phyloP scores from a whole-genome alignment of 768 basidiomycete genomes.

The Suillus decipiens region DNA sequence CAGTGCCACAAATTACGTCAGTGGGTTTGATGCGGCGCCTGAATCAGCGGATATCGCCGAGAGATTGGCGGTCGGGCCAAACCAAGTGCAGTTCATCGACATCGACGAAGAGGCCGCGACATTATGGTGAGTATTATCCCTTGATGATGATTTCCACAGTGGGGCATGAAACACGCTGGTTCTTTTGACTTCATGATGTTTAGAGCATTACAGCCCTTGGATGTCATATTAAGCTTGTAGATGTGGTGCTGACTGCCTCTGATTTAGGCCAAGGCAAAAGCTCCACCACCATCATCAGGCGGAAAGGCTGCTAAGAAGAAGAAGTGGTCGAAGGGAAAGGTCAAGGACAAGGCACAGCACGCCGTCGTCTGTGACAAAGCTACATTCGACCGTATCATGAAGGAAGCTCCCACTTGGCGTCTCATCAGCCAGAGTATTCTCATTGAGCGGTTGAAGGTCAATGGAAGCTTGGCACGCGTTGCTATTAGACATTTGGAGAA shows the following conservation, averaged over 20 bases:
- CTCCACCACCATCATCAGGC: slow-evolving; percentile 64
- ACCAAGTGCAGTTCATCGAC: slow-evolving; percentile 18
- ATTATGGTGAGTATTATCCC: slow-evolving; percentile 30
- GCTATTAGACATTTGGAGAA: slow-evolving; percentile 92
- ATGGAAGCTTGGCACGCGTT: slow-evolving; percentile 89
- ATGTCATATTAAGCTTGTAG: slow-evolving; percentile 21
- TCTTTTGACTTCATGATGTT: background rate
- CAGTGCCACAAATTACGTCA: slow-evolving; percentile 29
- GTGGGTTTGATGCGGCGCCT: slow-evolving; percentile 22
- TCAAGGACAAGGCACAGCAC: slow-evolving; percentile 99
- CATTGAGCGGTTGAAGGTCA: slow-evolving; percentile 97
- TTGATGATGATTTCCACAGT: background rate
- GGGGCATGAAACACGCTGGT: background rate
- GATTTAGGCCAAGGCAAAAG: slow-evolving; percentile 74
- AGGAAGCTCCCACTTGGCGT: slow-evolving; percentile 98
- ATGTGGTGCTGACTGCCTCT: slow-evolving; percentile 23
- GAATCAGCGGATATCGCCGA: slow-evolving; percentile 25
- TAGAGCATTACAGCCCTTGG: slow-evolving; percentile 21
- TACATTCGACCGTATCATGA: slow-evolving; percentile 91
- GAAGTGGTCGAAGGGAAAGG: slow-evolving; percentile 99
- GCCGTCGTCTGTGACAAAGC: slow-evolving; percentile 93
- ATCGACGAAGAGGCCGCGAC: slow-evolving; percentile 28
- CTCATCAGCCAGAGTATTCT: slow-evolving; percentile 98
- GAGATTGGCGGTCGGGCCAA: background rate
- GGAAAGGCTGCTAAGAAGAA: slow-evolving; percentile 98